Base-by-base conservation (phyloP, 768 basidiomycete species). In the Pulveroboletus sp. region DNA sequence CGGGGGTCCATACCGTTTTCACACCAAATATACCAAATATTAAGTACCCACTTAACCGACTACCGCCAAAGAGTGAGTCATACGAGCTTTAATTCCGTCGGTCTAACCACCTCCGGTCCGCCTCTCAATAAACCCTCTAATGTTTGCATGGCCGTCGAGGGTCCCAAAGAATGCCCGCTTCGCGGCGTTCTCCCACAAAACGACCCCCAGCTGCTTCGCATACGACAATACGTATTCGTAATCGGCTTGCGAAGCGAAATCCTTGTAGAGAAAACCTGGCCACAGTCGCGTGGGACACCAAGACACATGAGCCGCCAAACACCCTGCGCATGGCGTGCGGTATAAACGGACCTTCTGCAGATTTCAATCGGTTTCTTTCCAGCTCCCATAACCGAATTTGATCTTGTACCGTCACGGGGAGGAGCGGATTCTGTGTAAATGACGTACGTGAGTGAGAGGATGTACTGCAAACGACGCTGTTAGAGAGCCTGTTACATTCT, bases 371-470 rank as follows among this genome's bases (percentile, higher is more conserved):
- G 65, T 97, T 94, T 68, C 87, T 81, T 72, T 98, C 97, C 37
- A 94, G 76, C 69, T 99, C 94, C 94, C 97, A 99, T 16, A 98
- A 75, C 49, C 95, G 84, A 52, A 99, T 90, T 69, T 98, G 95
- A 70, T 99, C 95, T 63, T 97, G 94, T 0, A 99, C 95, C 0
- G 97, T 98, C 37, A 97, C 93, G 24, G 97, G 95, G 20, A 99
- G 75, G 13, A 98, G 73, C 9, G 94, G 94, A 63, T 90, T 91
- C 90, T 94, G 63, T 23, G 25, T 13, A 38, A n/a, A 48, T 44
- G 57, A 59, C 37, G 47, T 60, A 63, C 49, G 11, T 55, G 38
- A 57, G 46, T 49, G 44, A 29, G 27, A 27, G 38, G 35, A n/a
- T n/a, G 11, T 34, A 32, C 21, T 16, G 31, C 41, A 25, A n/a